Evolutionary conservation across 305 asterid species (phyloP).

Genomic region (Fraxinus latifolia): DNA sequence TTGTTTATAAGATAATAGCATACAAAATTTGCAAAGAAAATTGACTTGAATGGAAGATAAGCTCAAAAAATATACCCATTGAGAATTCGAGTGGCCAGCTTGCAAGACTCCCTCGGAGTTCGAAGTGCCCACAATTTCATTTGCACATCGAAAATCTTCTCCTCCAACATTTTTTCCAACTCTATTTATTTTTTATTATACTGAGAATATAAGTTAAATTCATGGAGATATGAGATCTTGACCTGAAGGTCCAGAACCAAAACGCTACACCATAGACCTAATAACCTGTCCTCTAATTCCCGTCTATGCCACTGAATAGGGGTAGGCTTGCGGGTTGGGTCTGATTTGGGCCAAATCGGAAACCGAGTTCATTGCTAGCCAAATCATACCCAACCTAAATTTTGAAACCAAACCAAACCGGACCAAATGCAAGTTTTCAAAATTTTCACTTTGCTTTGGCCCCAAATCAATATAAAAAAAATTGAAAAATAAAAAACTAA

Average conservation of each 20-base stretch:
- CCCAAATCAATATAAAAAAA: too few species aligned
- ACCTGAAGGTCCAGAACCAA: background rate
- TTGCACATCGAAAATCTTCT: slow-evolving; percentile 53
- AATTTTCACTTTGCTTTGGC: too few species aligned
- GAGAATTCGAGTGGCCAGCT: slow-evolving; percentile 62
- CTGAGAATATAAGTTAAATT: background rate
- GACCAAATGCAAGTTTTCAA: too few species aligned
- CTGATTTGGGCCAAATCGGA: too few species aligned
- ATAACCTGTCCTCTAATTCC: too few species aligned
- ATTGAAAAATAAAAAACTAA: too few species aligned
- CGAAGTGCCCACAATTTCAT: slow-evolving; percentile 72
- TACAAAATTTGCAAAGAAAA: background rate
- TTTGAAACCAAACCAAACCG: too few species aligned
- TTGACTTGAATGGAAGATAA: background rate
- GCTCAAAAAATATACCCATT: slow-evolving; percentile 48
- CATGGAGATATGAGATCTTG: background rate
- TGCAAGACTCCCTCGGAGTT: slow-evolving; percentile 75
- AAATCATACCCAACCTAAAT: too few species aligned
- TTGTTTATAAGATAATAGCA: background rate
- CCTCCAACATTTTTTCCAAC: slow-evolving; percentile 44
- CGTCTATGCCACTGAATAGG: too few species aligned
- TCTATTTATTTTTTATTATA: background rate
- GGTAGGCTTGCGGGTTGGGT: too few species aligned
- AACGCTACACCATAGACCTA: background rate
- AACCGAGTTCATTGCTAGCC: too few species aligned